Base-by-base conservation (phyloP, 1,284 basidiomycete species). In the Apiotrichum porosum region DNA sequence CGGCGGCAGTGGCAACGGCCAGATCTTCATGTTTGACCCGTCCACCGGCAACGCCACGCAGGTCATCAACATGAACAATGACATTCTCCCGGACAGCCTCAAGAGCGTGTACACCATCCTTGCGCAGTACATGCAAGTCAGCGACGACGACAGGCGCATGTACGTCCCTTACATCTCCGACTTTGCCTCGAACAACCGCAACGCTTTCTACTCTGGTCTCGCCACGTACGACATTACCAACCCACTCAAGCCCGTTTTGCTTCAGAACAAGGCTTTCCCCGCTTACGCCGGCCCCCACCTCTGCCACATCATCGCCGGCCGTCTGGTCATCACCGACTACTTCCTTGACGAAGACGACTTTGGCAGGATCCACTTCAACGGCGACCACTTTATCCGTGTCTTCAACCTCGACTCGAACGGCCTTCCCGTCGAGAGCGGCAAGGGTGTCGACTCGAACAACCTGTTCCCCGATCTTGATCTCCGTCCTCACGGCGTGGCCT, bases 321-420 rank as follows among this genome's bases (percentile, higher is more conserved):
- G 52, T 14, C 41, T 47, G 15, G 42, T 44, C 24, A 30, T 37
- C 10, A 47, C 48, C 34, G 52, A 47, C 37, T 54, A 54, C 52
- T 54, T 54, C 38, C 35, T 54, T 8, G 35, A 54, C 41, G 18
- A 47, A 37, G 52, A 54, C 48, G 23, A 47, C 48, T 50, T 54
- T 37, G 52, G 52, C 24, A 54, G 47, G 44, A 26, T 54, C 30
- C 52, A 54, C 42, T 28, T 41, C 24, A 42, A 54, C 44, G 52
- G 52, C 19, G 52, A 54, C 52, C 52, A 40, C 35, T 32, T 37
- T 26, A 48, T 54, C 6, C 52, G 52, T 14, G 44, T 40, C 19
- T 46, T 44, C 34, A 43, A 36, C 17, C 46, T 54, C n/a, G 31
- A 40, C 13, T 9, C 22, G 15, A 26, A 39, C 23, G 51, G 51